Evolutionary conservation across 768 basidiomycete genomes (phyloP).

Genomic region (Lactifluus hygrophoroides): DNA sequence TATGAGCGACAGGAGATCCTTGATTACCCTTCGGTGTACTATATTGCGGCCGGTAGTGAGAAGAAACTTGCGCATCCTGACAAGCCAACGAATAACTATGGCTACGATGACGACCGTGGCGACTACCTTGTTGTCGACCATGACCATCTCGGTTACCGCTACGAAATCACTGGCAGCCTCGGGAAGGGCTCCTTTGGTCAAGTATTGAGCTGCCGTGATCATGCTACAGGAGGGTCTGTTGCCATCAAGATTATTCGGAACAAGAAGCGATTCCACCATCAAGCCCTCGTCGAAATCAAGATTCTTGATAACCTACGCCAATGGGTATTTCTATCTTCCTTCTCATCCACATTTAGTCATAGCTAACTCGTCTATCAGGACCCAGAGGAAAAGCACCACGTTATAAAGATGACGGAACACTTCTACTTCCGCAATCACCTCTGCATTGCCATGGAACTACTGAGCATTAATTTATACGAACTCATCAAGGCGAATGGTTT

Average conservation of each 20-base stretch:
- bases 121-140: constrained; percentile 87
- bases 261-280: constrained; percentile 98
- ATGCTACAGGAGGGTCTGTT: constrained; percentile 90
- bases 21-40: constrained; percentile 81
- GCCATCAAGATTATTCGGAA: constrained; percentile 99
- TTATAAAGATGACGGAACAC: constrained; percentile 96
- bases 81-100: constrained; percentile 74
- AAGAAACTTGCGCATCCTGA: constrained; percentile 78
- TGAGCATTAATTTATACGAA: constrained; percentile 98
- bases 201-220: constrained; percentile 91
- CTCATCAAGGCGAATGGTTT: constrained; percentile 99
- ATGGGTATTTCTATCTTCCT: constrained; percentile 65
- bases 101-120: constrained; percentile 97
- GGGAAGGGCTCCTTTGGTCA: constrained; percentile 99
- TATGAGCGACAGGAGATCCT: constrained; percentile 89
- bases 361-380: constrained; percentile 45
- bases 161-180: constrained; percentile 84
- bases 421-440: constrained; percentile 98
- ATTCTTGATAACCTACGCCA: constrained; percentile 92
- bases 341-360: background rate
- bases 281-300: constrained; percentile 98
- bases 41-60: constrained; percentile 64
- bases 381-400: constrained; percentile 91
- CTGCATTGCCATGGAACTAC: constrained; percentile 95
- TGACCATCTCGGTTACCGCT: constrained; percentile 96